Base-by-base conservation (phyloP, 192 early-diverging fungal species). In the Coemansia sp. region DNA sequence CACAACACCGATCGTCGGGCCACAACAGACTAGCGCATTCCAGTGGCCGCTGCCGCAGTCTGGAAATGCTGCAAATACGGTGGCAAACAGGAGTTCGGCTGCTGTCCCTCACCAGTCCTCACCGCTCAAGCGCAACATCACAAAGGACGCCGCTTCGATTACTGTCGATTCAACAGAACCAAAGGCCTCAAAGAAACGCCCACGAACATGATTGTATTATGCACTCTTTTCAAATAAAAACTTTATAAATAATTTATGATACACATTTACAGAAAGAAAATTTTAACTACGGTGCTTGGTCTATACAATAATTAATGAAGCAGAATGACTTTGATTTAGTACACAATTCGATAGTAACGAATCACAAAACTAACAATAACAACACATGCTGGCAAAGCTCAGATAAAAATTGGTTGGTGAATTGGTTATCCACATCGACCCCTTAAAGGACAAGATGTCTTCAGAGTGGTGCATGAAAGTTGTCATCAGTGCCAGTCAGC, bases 1-100 rank as follows among this genome's bases (percentile, higher is more conserved):
- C 22, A 75, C 84, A 18, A 91, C 88, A 10, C 88, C 90, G 0
- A 87, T 85, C 7, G 84, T 83, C 18, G 85, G 82, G 18, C 81
- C 82, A n/a, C 72, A 73, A 24, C 44, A 54, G 44, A 52, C 71
- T 4, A 81, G 85, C 12, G 81, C 84, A 10, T 92, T 92, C 64
- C 73, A 85, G 59, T 92, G 90, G 90, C 90, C 90, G 9, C 22
- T 78, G 56, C 63, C 80, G 1, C 43, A 7, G 9, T 40, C 23
- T 30, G 51, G 15, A 23, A 59, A 55, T 53, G 34, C 51, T 2
- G 53, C 47, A 37, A 25, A 60, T 14, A 15, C 48, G 4, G 44
- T 39, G 0, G 59, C 64, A 27, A 44, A 3, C 39, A 38, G 21
- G 37, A 53, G 55, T 19, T 7, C 55, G 6, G 39, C 23, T 27